phyloP scores from a whole-genome alignment of 805 yeast species.

The Kazachstania bromeliacearum region DNA sequence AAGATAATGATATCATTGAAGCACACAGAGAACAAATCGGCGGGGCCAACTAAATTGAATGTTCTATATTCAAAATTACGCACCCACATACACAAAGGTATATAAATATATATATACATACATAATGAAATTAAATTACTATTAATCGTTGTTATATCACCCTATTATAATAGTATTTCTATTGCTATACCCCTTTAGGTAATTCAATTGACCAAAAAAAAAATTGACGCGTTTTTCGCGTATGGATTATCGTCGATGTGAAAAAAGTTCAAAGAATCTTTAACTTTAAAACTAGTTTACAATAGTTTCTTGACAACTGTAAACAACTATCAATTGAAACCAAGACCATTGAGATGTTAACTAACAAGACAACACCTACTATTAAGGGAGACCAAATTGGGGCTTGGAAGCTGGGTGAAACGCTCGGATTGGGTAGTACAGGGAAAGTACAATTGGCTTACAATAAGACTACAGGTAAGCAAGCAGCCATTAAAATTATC shows the following conservation, averaged over 20 bases:
- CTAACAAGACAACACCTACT: constrained; percentile 12
- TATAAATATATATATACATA: not conserved
- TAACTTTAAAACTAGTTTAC: too few species aligned
- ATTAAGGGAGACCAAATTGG: constrained; percentile 49
- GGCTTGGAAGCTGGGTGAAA: constrained; percentile 94
- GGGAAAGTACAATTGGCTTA: constrained; percentile 92
- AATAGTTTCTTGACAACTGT: too few species aligned
- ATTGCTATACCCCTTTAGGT: too few species aligned
- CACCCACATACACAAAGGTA: not conserved
- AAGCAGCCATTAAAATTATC: constrained; percentile 94
- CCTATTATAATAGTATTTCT: too few species aligned
- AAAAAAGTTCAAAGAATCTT: too few species aligned
- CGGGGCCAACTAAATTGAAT: constrained; percentile 22
- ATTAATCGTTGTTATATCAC: too few species aligned
- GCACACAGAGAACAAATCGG: constrained; percentile 95
- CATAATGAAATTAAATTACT: too few species aligned
- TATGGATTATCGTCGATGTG: too few species aligned
- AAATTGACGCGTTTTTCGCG: too few species aligned
- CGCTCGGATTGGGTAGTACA: constrained; percentile 93
- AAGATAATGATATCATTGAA: constrained; percentile 92
- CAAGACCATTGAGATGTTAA: constrained; percentile 3
- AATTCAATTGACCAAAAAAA: too few species aligned
- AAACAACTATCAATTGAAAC: too few species aligned
- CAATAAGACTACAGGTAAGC: constrained; percentile 71
- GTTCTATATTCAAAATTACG: too few species aligned